Evolutionary conservation across 31 red algal genomes (phyloP), one percentile per base, ranked within the genome.

Genomic region (Asparagopsis taxiformis): DNA sequence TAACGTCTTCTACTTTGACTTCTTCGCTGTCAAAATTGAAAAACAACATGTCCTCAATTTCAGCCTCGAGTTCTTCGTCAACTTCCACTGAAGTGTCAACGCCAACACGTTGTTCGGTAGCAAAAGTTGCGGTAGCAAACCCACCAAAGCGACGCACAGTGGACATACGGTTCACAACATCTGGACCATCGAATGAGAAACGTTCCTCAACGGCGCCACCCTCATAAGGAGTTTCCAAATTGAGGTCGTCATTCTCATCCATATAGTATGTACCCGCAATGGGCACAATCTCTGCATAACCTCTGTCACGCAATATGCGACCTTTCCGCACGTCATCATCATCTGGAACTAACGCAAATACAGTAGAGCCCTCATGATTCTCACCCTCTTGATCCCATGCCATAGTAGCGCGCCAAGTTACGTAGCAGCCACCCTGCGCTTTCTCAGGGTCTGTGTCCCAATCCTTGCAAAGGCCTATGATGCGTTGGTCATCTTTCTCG

Each of bases 321-420:
- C 94, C 94, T 51, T 82, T 66, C 0, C 90, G 80, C 30, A 50
- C 63, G 51, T 89, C 53, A 24, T 59, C 39, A 2, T 38, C 71
- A 22, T 88, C 82, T 10, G 84, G 77, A 26, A 98, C 77, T 1
- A 98, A 57, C 19, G 94, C 94, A 82, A 98, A 98, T 1, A 93
- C 75, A 26, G 94, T 89, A 26, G 36, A 52, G 10, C 94, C 94
- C 43, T 88, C 62, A 44, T 98, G 90, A 33, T 86, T 93, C 28
- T 98, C 94, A 37, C 90, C 94, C 59, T 98, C 94, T 32, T 93
- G 90, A 57, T 93, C 94, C 94, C 94, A 98, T 23, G 77, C 84
- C 89, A 98, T 67, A 3, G 81, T 86, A 29, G 94, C 94, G 21
- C 70, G 59, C 94, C 94, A 98, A 15, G 77, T 90, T 23, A 98